These are phyloP conservation scores for Cryphonectria radicalis DNA, from an alignment of 2,329 filamentous ascomycete species.

Conservation along the genomic window DNA sequence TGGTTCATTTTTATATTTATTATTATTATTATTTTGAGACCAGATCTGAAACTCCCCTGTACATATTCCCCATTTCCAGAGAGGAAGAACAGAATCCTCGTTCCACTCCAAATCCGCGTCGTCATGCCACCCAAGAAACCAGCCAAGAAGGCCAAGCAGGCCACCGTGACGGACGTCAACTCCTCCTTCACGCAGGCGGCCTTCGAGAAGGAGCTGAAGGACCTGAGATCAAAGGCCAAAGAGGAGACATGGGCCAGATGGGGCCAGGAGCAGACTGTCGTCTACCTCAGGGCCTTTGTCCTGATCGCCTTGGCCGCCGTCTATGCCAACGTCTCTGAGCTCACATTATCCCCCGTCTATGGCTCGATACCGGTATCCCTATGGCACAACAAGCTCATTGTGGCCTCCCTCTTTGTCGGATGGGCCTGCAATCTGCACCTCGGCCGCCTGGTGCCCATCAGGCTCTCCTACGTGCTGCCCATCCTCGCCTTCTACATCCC, in stretches of 20 bases:
- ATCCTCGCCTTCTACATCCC: slow-evolving; percentile 78
- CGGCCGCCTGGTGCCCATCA: slow-evolving; percentile 51
- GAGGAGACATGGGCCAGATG: slow-evolving; percentile 41
- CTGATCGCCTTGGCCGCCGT: slow-evolving; percentile 63
- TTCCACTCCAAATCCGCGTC: slow-evolving; percentile 1
- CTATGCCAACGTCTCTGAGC: slow-evolving; percentile 72
- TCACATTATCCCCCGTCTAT: slow-evolving; percentile 84
- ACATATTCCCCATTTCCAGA: not conserved
- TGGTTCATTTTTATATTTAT: not conserved
- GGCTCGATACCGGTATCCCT: slow-evolving; percentile 78
- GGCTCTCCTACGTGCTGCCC: slow-evolving; percentile 63
- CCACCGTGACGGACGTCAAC: slow-evolving; percentile 35
- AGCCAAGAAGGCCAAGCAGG: slow-evolving; percentile 33
- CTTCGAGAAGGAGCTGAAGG: slow-evolving; percentile 59
- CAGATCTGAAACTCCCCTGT: not conserved
- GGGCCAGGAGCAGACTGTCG: slow-evolving; percentile 42
- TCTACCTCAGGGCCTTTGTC: slow-evolving; percentile 48
- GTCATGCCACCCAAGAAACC: slow-evolving; percentile 37
- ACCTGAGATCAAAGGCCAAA: slow-evolving; percentile 52
- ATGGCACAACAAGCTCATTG: slow-evolving; percentile 71
- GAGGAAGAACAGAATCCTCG: too few relatives aligned
- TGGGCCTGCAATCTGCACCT: slow-evolving; percentile 70
- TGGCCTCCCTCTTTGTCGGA: slow-evolving; percentile 69
- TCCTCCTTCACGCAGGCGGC: slow-evolving; percentile 52
- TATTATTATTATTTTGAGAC: not conserved